Base-by-base conservation (phyloP, 1,139 yeast genomes). In the Waltiozyma sp. region DNA sequence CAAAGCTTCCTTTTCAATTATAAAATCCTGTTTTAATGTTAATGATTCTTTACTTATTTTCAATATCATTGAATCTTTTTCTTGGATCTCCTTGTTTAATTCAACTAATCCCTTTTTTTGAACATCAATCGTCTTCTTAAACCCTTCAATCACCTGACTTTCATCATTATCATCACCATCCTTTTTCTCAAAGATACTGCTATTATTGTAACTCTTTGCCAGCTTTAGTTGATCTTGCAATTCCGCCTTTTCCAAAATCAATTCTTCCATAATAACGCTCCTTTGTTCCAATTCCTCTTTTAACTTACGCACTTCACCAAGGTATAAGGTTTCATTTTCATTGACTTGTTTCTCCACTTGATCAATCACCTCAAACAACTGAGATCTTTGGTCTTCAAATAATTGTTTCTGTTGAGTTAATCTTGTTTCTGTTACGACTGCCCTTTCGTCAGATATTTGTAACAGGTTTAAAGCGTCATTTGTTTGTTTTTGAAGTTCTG, bases 341-440 rank as follows among this genome's bases (percentile, higher is more conserved):
- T 54, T 54, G 6, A 66, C 62, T 41, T 65, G 70, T 16, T 53
- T 49, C 41, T 66, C 75, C 58, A 78, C 65, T 37, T 75, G 62
- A 47, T 74, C 80, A 44, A 78, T 68, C 34, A 77, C 77, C 40
- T 69, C 73, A 42, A 80, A 59, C 65, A 81, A 66, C 51, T 78
- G 82, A 43, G 71, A 73, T 37, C 81, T 61, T 38, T 80, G 81
- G 16, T 60, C 57, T 40, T 75, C 80, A 42, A 73, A 70, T 31
- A 64, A 69, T n/a, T 57, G 57, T 51, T 68, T 68, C 46, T 68
- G 75, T 45, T 65, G 69, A 15, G 54, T 49, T 42, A 75, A 58
- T 48, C 68, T 69, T 5, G 38, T 40, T 39, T 54, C 58, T 2
- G 50, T 38, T 3, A 18, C 10, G 1, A 41, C 28, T 5, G 45